Conservation (phyloP, 2,329 filamentous ascomycete species). For the Trichoderma arundinaceum region DNA sequence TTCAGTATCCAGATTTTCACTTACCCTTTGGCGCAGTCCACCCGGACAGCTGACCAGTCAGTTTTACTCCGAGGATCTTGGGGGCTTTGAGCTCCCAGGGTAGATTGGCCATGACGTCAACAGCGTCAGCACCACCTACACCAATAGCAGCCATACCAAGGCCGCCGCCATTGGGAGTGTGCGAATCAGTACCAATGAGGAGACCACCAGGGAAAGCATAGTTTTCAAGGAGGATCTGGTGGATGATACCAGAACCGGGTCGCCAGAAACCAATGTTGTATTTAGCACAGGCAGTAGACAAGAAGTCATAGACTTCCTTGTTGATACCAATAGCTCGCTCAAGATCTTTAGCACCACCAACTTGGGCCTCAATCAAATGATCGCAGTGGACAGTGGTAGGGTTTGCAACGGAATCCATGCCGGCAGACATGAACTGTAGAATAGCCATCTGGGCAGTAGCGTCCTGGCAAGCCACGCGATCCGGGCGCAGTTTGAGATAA, state of each 20-base stretch:
- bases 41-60: conserved; percentile 85
- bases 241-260: conserved; percentile 98
- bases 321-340: conserved; percentile 89
- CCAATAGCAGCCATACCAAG: conserved; percentile 93
- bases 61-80: conserved; percentile 94
- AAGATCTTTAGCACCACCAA: conserved; percentile 93
- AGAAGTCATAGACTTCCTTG: conserved; percentile 99
- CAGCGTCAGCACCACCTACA: conserved; percentile 97
- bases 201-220: conserved; percentile 99
- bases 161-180: conserved; percentile 97
- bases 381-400: conserved; percentile 97
- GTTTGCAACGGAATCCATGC: conserved; percentile 93
- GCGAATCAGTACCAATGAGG: conserved; percentile 96
- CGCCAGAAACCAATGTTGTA: conserved; percentile 99
- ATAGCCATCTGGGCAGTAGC: conserved; percentile 99
- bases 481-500: conserved; percentile 94
- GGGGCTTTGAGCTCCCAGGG: conserved; percentile 99
- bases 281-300: conserved; percentile 91
- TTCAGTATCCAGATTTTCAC: conserved; percentile 39
- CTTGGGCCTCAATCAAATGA: conserved; percentile 97
- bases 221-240: conserved; percentile 98
- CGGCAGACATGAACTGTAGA: conserved; percentile 98
- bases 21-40: conserved; percentile 93
- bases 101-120: conserved; percentile 96
- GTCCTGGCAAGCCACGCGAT: conserved; percentile 99